A percentile compares a stretch with the other conserved stretches of the same genome.
phyloP scores from a whole-genome alignment of 2,329 filamentous ascomycete species.

The Aspergillus clavatus region DNA sequence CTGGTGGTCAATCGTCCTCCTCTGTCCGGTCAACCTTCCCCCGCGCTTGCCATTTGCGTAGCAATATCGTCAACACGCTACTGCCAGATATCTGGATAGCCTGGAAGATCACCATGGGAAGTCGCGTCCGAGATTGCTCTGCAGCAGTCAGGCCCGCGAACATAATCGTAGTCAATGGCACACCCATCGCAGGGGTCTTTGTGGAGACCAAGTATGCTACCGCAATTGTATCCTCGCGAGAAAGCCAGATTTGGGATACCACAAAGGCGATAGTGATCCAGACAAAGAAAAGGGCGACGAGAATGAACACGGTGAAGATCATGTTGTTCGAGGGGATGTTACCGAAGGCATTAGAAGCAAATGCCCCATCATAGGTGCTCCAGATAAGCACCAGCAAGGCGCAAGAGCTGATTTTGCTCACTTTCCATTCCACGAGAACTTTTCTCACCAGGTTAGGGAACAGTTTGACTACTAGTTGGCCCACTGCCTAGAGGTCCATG shows the following conservation, averaged over 20 bases:
- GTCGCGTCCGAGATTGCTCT: constrained; percentile 56
- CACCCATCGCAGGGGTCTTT: constrained; percentile 62
- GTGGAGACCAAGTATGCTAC: constrained; percentile 64
- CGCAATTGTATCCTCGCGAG: constrained; percentile 55
- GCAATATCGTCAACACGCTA: constrained; percentile 39
- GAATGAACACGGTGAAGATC: constrained; percentile 61
- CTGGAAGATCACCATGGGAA: constrained; percentile 58
- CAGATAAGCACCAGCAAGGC: constrained; percentile 43
- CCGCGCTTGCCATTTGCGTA: constrained; percentile 33
- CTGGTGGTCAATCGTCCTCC: background rate
- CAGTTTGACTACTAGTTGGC: constrained; percentile 50
- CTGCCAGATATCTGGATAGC: constrained; percentile 42
- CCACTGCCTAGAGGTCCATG: constrained; percentile 35
- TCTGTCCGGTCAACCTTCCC: background rate
- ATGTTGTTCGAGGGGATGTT: constrained; percentile 5
- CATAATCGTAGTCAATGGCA: constrained; percentile 59
- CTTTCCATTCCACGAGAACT: constrained; percentile 44
- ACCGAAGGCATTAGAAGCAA: constrained; percentile 54
- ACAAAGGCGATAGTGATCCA: constrained; percentile 56
- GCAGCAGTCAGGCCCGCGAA: constrained; percentile 53
- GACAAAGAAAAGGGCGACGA: constrained; percentile 55
- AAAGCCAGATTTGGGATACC: constrained; percentile 46
- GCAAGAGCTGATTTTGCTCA: constrained; percentile 34
- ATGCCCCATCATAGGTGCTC: constrained; percentile 64
- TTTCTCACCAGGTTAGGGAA: constrained; percentile 48